Evolutionary conservation across 345 rosid genomes (phyloP).

Genomic region (Abelmoschus esculentus): DNA sequence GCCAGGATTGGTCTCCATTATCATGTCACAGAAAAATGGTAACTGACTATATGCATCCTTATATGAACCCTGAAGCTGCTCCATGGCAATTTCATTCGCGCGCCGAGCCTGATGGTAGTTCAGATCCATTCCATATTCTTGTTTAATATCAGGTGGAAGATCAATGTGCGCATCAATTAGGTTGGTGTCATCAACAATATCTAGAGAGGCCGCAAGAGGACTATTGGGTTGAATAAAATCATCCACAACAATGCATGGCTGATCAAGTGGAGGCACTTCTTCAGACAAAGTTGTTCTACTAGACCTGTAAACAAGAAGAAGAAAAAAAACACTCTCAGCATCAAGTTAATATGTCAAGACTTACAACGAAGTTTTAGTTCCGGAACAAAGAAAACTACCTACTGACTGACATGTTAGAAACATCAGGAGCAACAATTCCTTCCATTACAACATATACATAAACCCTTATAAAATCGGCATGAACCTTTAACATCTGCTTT

Average conservation of each 20-base stretch:
- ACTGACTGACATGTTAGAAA: slow-evolving; percentile 77
- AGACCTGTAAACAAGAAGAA: not conserved
- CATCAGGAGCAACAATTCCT: slow-evolving; percentile 43
- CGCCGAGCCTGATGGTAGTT: slow-evolving; percentile 94
- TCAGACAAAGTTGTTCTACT: slow-evolving; percentile 39
- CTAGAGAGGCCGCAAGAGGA: not conserved
- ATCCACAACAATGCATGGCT: slow-evolving; percentile 30
- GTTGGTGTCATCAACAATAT: slow-evolving; percentile 33
- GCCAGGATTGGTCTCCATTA: slow-evolving; percentile 75
- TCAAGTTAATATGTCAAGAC: not conserved
- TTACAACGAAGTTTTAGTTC: slow-evolving; percentile 20
- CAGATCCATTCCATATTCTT: slow-evolving; percentile 73
- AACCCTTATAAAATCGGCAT: slow-evolving; percentile 36
- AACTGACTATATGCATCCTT: slow-evolving; percentile 81
- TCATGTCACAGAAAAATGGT: slow-evolving; percentile 70
- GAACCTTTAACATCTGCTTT: slow-evolving; percentile 56
- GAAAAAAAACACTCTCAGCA: slow-evolving; percentile 23
- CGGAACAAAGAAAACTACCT: slow-evolving; percentile 41
- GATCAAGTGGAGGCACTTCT: slow-evolving; percentile 29
- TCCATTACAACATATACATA: slow-evolving; percentile 60
- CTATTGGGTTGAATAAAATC: slow-evolving; percentile 6
- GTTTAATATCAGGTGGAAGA: slow-evolving; percentile 3
- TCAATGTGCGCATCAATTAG: not conserved
- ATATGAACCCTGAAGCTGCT: slow-evolving; percentile 89
- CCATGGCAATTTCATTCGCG: slow-evolving; percentile 89